Evolutionary conservation across 1,284 basidiomycete genomes (phyloP).

Genomic region (Rugosomyces carneus): DNA sequence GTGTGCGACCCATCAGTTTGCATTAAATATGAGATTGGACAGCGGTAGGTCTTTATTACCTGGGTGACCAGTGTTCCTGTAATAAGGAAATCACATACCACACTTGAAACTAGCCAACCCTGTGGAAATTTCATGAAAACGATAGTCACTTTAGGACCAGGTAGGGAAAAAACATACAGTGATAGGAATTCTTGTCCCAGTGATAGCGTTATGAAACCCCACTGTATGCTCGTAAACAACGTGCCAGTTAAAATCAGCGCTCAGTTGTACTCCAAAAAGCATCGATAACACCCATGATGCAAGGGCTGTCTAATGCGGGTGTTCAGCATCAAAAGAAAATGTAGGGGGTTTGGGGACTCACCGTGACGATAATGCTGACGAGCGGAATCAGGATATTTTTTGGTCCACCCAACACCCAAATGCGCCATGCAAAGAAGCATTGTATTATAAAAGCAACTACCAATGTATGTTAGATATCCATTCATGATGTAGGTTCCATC

Average conservation of each 20-base stretch:
- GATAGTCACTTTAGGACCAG: background rate
- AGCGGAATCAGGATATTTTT: background rate
- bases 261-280: no score
- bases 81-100: background rate
- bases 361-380: background rate
- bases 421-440: slow-evolving; percentile 3
- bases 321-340: background rate
- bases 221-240: no score
- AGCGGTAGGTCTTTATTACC: background rate
- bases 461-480: no score
- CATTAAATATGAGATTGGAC: no score
- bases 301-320: background rate
- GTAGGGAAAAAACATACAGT: background rate
- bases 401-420: background rate
- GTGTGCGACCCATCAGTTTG: background rate
- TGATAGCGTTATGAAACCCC: no score
- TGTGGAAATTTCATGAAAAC: background rate
- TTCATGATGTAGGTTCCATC: no score
- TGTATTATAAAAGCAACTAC: slow-evolving; percentile 1
- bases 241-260: no score
- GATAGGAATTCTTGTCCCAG: background rate
- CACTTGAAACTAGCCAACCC: background rate
- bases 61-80: background rate
- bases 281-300: background rate
- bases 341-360: background rate